Percentiles rank a stretch among this genome's conserved stretches.
phyloP scores from a whole-genome alignment of 208 protist genomes.

The Naegleria fowleri region DNA sequence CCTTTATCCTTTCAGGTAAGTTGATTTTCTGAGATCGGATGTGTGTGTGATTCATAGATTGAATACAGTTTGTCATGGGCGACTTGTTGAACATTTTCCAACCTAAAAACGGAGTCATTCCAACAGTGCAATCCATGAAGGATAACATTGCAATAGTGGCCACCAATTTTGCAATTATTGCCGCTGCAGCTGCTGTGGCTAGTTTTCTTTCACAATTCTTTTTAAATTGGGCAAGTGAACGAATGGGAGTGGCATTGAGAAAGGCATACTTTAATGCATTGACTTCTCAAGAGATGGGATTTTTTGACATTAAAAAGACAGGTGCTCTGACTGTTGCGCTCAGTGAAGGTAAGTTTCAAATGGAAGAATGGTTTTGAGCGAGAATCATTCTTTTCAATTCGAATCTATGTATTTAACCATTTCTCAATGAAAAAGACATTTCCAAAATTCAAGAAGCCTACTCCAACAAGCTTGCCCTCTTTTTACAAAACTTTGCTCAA shows the following conservation, averaged over 20 bases:
- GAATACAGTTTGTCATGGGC: too few species aligned
- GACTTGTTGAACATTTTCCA: too few species aligned
- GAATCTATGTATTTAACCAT: too few species aligned
- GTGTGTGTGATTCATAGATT: too few species aligned
- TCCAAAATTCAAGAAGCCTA: neutral
- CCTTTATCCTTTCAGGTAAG: neutral
- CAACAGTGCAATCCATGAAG: neutral
- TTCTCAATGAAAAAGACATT: too few species aligned
- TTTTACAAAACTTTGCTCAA: neutral
- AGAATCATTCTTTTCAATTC: too few species aligned
- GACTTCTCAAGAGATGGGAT: constrained; percentile 6
- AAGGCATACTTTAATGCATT: neutral
- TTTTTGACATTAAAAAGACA: constrained; percentile 12
- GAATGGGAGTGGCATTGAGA: neutral
- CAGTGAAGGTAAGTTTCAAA: neutral
- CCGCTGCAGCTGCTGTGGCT: neutral
- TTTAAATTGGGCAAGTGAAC: neutral
- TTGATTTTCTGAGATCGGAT: too few species aligned
- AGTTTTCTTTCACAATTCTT: neutral
- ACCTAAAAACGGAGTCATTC: neutral
- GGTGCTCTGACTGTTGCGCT: neutral
- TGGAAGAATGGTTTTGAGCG: too few species aligned
- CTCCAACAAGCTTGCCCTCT: neutral
- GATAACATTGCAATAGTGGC: neutral
- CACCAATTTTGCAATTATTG: neutral